These are phyloP conservation scores for Penicillium sp. DNA, from an alignment of 2,329 filamentous ascomycete genomes.

Conservation along the genomic window DNA sequence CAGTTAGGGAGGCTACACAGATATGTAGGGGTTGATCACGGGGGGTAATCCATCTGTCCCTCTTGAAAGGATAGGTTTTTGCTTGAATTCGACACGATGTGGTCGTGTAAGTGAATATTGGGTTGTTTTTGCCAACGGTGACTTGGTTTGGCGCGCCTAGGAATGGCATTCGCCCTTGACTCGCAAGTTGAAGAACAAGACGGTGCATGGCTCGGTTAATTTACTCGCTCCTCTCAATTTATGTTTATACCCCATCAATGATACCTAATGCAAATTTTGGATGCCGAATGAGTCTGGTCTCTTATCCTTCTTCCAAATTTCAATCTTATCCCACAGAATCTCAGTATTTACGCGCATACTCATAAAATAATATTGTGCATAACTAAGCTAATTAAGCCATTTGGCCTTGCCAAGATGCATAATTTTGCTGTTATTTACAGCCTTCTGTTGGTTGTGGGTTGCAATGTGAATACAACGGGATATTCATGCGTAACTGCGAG, in stretches of 20 bases:
- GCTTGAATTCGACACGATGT: neutral
- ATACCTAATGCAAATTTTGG: too few species aligned
- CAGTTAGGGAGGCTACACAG: neutral
- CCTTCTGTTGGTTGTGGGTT: too few species aligned
- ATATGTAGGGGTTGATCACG: neutral
- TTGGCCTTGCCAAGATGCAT: too few species aligned
- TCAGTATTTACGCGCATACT: too few species aligned
- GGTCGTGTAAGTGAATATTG: neutral
- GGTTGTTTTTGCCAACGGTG: neutral
- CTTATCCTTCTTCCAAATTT: neutral
- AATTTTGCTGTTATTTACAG: too few species aligned
- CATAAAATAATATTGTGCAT: too few species aligned
- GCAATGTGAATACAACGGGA: too few species aligned
- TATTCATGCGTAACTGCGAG: too few species aligned
- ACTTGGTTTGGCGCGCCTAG: neutral
- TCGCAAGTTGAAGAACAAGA: neutral
- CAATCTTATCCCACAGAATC: neutral
- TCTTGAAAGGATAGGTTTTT: neutral
- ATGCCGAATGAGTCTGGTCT: neutral
- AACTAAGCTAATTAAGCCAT: too few species aligned
- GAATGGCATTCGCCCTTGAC: neutral
- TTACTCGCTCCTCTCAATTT: neutral
- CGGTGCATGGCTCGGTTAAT: neutral
- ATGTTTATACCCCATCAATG: neutral
- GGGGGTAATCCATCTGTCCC: neutral